Evolutionary conservation across 2,329 filamentous ascomycete species (phyloP).

Genomic region (Alternaria metachromatica): DNA sequence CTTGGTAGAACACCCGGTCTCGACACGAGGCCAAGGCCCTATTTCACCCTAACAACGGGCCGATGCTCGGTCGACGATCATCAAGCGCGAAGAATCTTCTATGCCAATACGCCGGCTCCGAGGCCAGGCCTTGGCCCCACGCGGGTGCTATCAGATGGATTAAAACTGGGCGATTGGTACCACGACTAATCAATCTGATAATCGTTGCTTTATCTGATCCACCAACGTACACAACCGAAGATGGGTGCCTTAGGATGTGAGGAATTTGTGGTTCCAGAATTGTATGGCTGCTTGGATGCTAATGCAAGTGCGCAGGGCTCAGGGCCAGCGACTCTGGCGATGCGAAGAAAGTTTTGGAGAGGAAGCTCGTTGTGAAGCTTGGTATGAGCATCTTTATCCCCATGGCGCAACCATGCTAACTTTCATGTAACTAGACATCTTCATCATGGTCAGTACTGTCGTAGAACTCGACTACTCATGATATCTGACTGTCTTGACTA

Average conservation of each 20-base stretch:
- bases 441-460: constrained; percentile 4
- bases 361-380: constrained; percentile 10
- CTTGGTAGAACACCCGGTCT: not conserved
- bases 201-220: constrained; percentile 4
- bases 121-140: not conserved
- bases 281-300: not conserved
- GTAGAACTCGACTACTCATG: not conserved
- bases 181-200: not conserved
- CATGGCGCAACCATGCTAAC: not conserved
- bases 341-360: constrained; percentile 2
- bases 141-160: not conserved
- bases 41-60: not conserved
- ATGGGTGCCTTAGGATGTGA: constrained; percentile 1
- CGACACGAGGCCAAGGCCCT: not conserved
- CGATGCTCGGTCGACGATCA: not conserved
- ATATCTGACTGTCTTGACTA: not conserved
- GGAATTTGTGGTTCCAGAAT: not conserved
- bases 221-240: not conserved
- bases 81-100: not conserved
- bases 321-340: not conserved
- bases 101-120: not conserved
- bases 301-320: not conserved
- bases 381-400: not conserved
- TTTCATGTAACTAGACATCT: not conserved
- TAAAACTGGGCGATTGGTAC: not conserved